phyloP scores from a whole-genome alignment of 495 filamentous ascomycete genomes.

The Hyphodiscus hymeniophilus region DNA sequence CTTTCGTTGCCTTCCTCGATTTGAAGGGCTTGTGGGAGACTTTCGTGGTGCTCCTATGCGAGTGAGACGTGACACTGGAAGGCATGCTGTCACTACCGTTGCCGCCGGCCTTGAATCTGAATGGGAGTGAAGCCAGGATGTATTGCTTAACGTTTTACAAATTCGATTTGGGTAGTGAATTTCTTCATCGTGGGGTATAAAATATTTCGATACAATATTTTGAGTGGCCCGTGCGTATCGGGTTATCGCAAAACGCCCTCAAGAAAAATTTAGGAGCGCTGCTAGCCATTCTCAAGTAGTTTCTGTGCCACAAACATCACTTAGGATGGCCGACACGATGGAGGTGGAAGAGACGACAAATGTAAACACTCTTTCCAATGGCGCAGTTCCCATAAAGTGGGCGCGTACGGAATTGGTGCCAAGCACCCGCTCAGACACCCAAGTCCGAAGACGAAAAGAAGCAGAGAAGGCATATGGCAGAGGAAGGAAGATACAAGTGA shows the following conservation, averaged over 20 bases:
- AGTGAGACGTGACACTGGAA: conserved; percentile 53
- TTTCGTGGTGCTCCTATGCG: conserved; percentile 90
- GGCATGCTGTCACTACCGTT: conserved; percentile 57
- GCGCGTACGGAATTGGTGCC: conserved; percentile 36
- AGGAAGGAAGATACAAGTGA: conserved; percentile 56
- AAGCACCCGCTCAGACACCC: conserved; percentile 34
- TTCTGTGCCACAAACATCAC: not conserved
- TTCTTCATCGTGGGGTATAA: not conserved
- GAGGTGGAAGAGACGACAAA: conserved; percentile 9
- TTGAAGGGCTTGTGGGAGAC: conserved; percentile 81
- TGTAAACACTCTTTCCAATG: conserved; percentile 26
- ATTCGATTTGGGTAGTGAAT: not conserved
- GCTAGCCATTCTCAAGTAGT: not conserved
- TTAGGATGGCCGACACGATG: conserved; percentile 3
- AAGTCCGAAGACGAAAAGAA: conserved; percentile 41
- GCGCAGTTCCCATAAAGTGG: conserved; percentile 34
- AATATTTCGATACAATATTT: not conserved
- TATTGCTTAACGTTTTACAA: not conserved
- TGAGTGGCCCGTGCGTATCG: not conserved
- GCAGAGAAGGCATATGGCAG: conserved; percentile 78
- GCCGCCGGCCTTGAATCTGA: conserved; percentile 78
- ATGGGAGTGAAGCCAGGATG: conserved; percentile 55
- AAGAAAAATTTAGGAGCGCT: not conserved
- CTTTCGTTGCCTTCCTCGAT: conserved; percentile 80
- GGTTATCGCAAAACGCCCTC: no score